Evolutionary conservation across 805 yeast species (phyloP).

Genomic region (Candida tibetensis): DNA sequence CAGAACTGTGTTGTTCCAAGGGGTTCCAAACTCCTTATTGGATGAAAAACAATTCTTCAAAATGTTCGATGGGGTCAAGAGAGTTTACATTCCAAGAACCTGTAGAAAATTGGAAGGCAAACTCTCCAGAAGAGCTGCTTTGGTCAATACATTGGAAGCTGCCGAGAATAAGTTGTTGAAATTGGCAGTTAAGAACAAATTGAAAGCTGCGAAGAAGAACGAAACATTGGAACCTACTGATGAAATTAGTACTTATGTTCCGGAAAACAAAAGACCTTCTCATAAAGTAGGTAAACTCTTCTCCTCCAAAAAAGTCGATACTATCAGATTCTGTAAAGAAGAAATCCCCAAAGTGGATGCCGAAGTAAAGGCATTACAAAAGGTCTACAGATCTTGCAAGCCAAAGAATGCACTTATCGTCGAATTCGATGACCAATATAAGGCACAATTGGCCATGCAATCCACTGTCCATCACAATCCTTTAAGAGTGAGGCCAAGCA

Average conservation of each 20-base stretch:
- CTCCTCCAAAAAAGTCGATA: conserved; percentile 53
- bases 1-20: conserved; percentile 79
- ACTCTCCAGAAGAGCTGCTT: conserved; percentile 55
- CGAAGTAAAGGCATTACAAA: conserved; percentile 57
- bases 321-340: conserved; percentile 55
- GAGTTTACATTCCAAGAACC: conserved; percentile 78
- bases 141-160: conserved; percentile 63
- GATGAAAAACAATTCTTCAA: conserved; percentile 71
- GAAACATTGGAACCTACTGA: conserved; percentile 40
- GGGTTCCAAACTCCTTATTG: conserved; percentile 72
- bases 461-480: conserved; percentile 64
- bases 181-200: conserved; percentile 60
- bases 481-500: conserved; percentile 56
- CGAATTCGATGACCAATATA: conserved; percentile 73
- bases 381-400: conserved; percentile 40
- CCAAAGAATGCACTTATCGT: conserved; percentile 82
- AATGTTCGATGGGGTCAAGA: conserved; percentile 77
- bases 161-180: conserved; percentile 59
- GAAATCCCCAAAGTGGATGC: conserved; percentile 54
- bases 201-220: conserved; percentile 68
- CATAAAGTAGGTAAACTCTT: conserved; percentile 49
- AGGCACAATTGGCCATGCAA: conserved; percentile 72
- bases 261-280: conserved; percentile 66
- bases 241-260: conserved; percentile 56
- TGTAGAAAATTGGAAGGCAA: conserved; percentile 50